A percentile compares a stretch with the other conserved stretches of the same genome.
phyloP scores from a whole-genome alignment of 306 rosid genomes.

The Sophora flavescens region DNA sequence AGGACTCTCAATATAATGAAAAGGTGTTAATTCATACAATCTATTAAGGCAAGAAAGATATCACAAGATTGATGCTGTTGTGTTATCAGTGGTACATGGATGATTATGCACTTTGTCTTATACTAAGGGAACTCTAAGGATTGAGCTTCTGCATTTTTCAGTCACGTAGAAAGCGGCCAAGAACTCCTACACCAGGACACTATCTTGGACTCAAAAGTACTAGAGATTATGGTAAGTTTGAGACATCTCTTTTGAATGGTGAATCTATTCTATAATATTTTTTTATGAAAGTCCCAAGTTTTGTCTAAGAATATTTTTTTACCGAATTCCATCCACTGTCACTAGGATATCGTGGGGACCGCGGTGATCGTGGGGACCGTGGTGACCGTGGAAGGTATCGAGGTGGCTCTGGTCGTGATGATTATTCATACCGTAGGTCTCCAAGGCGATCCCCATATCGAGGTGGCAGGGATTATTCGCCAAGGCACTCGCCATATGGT shows the following conservation, averaged over 20 bases:
- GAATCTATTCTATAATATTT: not conserved
- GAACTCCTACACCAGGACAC: conserved; percentile 99
- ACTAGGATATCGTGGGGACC: conserved; percentile 59
- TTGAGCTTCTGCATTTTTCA: conserved; percentile 58
- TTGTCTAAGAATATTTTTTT: not conserved
- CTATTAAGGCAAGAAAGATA: conserved; percentile 16
- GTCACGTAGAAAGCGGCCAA: conserved; percentile 96
- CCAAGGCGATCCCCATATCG: conserved; percentile 91
- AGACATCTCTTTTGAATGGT: not conserved
- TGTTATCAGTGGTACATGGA: conserved; percentile 15
- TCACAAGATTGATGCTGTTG: conserved; percentile 14
- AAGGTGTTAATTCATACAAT: conserved; percentile 6
- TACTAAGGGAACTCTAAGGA: conserved; percentile 34
- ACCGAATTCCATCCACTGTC: conserved; percentile 24
- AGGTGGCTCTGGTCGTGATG: conserved; percentile 89
- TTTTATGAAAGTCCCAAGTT: not conserved
- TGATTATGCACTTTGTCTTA: conserved; percentile 32
- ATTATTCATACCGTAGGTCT: conserved; percentile 77
- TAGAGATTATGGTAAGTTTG: conserved; percentile 76
- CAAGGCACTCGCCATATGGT: conserved; percentile 72
- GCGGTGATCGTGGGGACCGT: not conserved
- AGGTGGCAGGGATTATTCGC: conserved; percentile 83
- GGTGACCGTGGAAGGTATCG: conserved; percentile 67
- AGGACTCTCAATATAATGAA: not conserved
- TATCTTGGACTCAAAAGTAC: conserved; percentile 93